Base-by-base conservation (phyloP, 768 basidiomycete species). In the Leccinum ochraceum region DNA sequence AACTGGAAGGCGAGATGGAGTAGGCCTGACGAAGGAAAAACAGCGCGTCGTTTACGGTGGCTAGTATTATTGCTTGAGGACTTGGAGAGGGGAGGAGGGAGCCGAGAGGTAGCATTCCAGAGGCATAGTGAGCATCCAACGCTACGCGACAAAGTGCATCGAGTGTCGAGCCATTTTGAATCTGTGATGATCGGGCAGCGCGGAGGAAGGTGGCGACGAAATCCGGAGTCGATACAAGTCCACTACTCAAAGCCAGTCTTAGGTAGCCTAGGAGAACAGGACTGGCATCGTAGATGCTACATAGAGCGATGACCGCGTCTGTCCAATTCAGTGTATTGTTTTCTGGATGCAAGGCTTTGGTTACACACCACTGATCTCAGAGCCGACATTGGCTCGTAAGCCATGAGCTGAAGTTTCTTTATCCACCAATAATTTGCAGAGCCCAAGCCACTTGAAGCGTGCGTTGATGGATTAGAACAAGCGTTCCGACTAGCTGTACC, bases 241-340 rank as follows among this genome's bases (percentile, higher is more conserved):
- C 80, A 49, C 81, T 77, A 58, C 81, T 75, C 28, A 92, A 77
- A 5, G 88, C 87, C 59, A 75, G 69, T 63, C 79, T 83, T 54
- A 92, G 73, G 68, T 93, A 93, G 49, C 78, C 81, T 60, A 84
- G 81, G n/a, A 93, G 79, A 49, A 79, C 79, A 20, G 83, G 82
- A 67, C 89, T 85, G n/a, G 85, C 89, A 24, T 88, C 87, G 66
- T 89, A 88, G 52, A 82, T 80, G 56, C 83, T 78, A 67, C 85
- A 90, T 16, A 92, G 78, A 8, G 82, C 75, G 50, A 93, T 77
- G 11, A 92, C 82, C 4, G 90, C 86, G 66, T 88, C 91, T 93
- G 66, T 58, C 56, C 20, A 46, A 44, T 56, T 54, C 53, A 9
- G 32, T 22, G n/a, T 53, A 32, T 20, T 34, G 28, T 28, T 52